Base-by-base conservation (phyloP, 1,139 yeast species). In the Magnusiomyces sp. region DNA sequence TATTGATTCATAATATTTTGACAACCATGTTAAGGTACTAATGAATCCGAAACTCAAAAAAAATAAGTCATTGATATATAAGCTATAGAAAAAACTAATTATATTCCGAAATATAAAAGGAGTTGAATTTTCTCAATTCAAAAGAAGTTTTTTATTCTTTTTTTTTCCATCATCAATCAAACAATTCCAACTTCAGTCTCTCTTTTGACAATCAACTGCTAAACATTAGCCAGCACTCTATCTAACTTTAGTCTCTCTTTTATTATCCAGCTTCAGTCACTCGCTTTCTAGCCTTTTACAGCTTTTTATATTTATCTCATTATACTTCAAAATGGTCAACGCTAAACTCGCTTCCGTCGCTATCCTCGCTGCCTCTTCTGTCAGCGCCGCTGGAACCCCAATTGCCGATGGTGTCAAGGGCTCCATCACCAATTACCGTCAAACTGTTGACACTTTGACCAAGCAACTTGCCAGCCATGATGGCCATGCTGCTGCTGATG, bases 401-500 rank as follows among this genome's bases (percentile, higher is more conserved):
- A 46, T 39, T 42, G 50, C 49, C n/a, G 56, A 50, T 14, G 57
- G 56, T 4, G 49, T 49, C 43, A 44, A 48, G 43, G 51, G 57
- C 23, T 55, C 54, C 41, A 48, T 55, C 48, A 53, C 54, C 48
- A 63, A 58, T 50, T 58, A 57, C 20, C 54, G 54, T 42, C 60
- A 58, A 43, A 49, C 58, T 10, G 44, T 59, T 32, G 58, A 58
- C 42, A 53, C 56, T 17, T 49, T 56, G 17, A 48, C 50, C 14
- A 51, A 47, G 20, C 59, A 55, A 40, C 46, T 57, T 46, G 46
- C 53, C 48, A 13, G 41, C 31, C 47, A 45, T 20, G 48, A 50
- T 33, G 58, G 56, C 17, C 56, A 59, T 27, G 54, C 57, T 13
- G 46, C 54, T 45, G 49, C 55, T 50, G 61, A 57, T 23, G 46